Conservation (phyloP, 2,329 filamentous ascomycete species). For the Calonectria naviculata region DNA sequence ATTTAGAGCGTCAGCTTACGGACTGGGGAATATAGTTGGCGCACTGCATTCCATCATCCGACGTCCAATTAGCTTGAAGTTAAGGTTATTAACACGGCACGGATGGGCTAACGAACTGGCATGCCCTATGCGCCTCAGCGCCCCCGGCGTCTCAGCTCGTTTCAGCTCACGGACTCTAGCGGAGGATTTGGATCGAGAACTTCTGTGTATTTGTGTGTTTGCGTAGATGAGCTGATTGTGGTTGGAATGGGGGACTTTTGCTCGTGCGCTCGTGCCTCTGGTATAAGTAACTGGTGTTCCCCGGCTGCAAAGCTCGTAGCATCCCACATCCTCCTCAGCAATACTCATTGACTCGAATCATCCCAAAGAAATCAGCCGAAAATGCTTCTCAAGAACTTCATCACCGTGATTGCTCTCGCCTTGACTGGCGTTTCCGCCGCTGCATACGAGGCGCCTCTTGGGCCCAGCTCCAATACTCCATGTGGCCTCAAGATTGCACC, state of each 20-base stretch:
- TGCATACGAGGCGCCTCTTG: background rate
- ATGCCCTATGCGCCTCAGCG: background rate
- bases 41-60: background rate
- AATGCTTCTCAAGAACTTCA: constrained; percentile 39
- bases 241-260: background rate
- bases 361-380: background rate
- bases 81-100: constrained; percentile 2
- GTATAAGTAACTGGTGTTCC: background rate
- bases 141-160: background rate
- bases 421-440: constrained; percentile 24
- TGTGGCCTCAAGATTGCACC: constrained; percentile 46
- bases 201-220: background rate
- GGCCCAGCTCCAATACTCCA: constrained; percentile 12
- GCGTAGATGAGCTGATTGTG: background rate
- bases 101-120: background rate
- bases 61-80: background rate
- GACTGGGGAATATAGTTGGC: background rate
- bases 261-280: background rate
- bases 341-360: background rate
- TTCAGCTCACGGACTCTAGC: background rate
- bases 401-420: constrained; percentile 30
- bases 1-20: constrained; percentile 4
- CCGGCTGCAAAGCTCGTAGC: background rate
- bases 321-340: background rate
- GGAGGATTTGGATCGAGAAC: background rate